Percentiles rank a stretch among this genome's conserved stretches.
phyloP scores from a whole-genome alignment of 2,329 filamentous ascomycete genomes.

The Colletotrichum sansevieriae region DNA sequence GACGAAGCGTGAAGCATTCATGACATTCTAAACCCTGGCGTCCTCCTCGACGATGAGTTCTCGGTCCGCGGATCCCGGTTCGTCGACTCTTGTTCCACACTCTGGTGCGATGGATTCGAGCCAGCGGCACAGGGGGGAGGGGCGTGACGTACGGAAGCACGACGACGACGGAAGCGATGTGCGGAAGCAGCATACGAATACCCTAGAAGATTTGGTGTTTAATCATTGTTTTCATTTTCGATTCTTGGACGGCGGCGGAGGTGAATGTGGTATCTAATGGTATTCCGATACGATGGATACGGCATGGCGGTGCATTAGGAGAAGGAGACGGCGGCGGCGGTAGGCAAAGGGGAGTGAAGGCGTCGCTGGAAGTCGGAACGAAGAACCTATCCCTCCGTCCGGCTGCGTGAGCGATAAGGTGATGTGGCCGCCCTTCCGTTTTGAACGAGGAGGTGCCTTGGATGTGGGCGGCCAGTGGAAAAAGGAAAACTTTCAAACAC shows the following conservation, averaged over 20 bases:
- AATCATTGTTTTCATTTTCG: constrained; percentile 9
- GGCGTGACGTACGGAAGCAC: not conserved
- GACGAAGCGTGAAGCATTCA: not conserved
- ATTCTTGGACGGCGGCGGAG: constrained; percentile 20
- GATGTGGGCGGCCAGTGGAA: constrained; percentile 1
- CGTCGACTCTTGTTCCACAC: not conserved
- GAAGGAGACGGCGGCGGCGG: not conserved
- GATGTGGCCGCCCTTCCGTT: constrained; percentile 8
- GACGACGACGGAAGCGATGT: constrained; percentile 14
- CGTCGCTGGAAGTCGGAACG: not conserved
- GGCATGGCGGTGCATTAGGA: too few species aligned
- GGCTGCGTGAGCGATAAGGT: constrained; percentile 18
- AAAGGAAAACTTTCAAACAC: constrained; percentile 1
- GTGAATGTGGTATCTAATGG: constrained; percentile 3
- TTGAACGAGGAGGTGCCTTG: constrained; percentile 4
- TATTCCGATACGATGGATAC: not conserved
- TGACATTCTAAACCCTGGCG: not conserved
- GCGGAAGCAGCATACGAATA: constrained; percentile 39
- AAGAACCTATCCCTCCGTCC: not conserved
- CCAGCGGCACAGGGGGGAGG: not conserved
- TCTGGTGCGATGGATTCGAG: not conserved
- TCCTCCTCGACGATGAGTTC: not conserved
- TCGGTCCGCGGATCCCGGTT: too few species aligned
- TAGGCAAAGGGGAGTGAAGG: not conserved
- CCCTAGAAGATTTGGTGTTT: constrained; percentile 19